A percentile compares a stretch with the other conserved stretches of the same genome.
These are phyloP conservation scores for Pistacia vera DNA, from an alignment of 345 rosid species.

Conservation along the genomic window DNA sequence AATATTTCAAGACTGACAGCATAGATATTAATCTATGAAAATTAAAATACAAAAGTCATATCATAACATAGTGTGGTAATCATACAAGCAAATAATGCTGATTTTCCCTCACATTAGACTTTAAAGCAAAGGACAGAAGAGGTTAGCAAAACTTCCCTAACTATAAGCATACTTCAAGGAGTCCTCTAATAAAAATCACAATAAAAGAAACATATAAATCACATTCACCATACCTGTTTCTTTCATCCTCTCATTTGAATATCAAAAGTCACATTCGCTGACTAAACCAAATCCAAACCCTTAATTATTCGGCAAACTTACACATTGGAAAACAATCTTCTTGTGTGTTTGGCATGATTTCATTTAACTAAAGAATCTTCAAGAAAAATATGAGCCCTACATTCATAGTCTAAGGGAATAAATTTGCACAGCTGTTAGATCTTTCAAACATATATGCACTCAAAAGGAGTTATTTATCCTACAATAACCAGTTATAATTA, in stretches of 20 bases:
- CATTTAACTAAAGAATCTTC: background rate
- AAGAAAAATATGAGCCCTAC: background rate
- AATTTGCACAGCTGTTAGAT: background rate
- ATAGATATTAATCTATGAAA: background rate
- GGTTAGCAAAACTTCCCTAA: background rate
- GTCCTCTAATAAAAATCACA: background rate
- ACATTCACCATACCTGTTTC: background rate
- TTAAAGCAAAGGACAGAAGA: too few species aligned
- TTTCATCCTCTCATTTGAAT: background rate
- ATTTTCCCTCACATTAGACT: too few species aligned
- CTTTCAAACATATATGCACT: background rate
- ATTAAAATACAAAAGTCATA: background rate
- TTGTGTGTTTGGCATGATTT: background rate
- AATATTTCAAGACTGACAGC: background rate
- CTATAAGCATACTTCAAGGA: background rate
- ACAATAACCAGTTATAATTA: background rate
- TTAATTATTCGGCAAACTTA: background rate
- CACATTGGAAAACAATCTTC: background rate
- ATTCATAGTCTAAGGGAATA: background rate
- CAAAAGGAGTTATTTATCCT: background rate
- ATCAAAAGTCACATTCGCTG: background rate
- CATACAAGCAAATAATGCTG: too few species aligned
- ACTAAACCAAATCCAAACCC: background rate
- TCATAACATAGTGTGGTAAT: background rate
- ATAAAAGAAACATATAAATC: background rate